A percentile compares a stretch with the other conserved stretches of the same genome.
Conservation (phyloP, 2,329 filamentous ascomycete genomes). For the Xylariaceae sp. region DNA sequence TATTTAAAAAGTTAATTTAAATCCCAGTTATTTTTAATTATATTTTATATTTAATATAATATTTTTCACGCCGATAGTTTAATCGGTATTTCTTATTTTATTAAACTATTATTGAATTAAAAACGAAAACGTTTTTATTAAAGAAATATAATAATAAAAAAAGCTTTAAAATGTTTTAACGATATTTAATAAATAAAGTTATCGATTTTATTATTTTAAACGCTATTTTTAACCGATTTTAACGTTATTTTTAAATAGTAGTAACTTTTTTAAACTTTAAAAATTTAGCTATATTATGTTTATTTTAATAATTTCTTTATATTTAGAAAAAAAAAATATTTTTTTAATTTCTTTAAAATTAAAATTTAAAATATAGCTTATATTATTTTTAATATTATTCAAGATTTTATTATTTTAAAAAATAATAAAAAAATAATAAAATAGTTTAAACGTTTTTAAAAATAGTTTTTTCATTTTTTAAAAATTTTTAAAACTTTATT, state of each 20-base stretch:
- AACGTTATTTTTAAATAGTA: too few relatives aligned
- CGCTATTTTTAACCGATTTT: too few relatives aligned
- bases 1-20: background rate
- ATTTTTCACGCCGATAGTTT: too few relatives aligned
- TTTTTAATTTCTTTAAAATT: background rate
- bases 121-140: too few relatives aligned
- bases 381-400: background rate
- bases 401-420: background rate
- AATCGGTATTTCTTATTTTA: too few relatives aligned
- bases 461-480: too few relatives aligned
- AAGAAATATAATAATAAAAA: background rate
- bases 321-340: background rate
- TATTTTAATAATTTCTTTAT: too few relatives aligned
- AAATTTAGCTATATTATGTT: too few relatives aligned
- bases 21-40: background rate
- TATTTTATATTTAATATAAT: too few relatives aligned
- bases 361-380: background rate
- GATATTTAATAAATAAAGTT: background rate
- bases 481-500: too few relatives aligned
- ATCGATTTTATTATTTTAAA: background rate
- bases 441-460: background rate
- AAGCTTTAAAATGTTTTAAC: background rate
- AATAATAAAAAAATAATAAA: background rate
- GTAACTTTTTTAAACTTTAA: background rate
- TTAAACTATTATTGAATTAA: too few relatives aligned